Conservation (phyloP, 148 eudicot genomes). For the Cornus kousa region DNA sequence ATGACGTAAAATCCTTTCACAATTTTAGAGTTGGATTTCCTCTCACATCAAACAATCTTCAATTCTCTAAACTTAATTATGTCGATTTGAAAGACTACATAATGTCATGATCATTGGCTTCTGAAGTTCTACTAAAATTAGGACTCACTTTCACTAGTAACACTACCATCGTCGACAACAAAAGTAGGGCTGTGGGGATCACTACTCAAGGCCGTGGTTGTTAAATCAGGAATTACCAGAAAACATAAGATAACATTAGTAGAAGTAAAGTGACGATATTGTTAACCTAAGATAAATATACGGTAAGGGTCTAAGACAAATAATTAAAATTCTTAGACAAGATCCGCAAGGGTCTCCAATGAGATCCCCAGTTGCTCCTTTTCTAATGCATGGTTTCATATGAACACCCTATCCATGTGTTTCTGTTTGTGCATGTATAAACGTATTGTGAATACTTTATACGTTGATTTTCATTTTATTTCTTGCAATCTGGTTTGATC, state of each 20-base stretch:
- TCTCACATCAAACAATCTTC: background rate
- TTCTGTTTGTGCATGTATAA: background rate
- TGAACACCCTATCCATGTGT: background rate
- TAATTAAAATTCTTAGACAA: background rate
- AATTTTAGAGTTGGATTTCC: background rate
- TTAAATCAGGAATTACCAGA: background rate
- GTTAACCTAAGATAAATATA: background rate
- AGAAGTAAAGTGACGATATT: background rate
- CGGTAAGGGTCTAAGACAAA: background rate
- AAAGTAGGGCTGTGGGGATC: background rate
- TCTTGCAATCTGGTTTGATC: no score
- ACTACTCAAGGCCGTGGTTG: background rate
- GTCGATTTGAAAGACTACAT: background rate
- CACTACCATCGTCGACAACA: background rate
- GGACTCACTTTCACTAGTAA: background rate
- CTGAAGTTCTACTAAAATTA: background rate
- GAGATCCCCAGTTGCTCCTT: background rate
- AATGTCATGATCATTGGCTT: background rate
- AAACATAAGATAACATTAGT: background rate
- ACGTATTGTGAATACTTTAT: background rate
- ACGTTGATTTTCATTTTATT: background rate
- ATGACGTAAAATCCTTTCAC: background rate
- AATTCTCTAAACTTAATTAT: background rate
- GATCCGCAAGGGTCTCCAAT: background rate
- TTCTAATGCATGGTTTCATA: background rate